Percentiles rank a stretch among this genome's conserved stretches.
phyloP scores from a whole-genome alignment of 768 basidiomycete genomes.

The Calocera viscosa region DNA sequence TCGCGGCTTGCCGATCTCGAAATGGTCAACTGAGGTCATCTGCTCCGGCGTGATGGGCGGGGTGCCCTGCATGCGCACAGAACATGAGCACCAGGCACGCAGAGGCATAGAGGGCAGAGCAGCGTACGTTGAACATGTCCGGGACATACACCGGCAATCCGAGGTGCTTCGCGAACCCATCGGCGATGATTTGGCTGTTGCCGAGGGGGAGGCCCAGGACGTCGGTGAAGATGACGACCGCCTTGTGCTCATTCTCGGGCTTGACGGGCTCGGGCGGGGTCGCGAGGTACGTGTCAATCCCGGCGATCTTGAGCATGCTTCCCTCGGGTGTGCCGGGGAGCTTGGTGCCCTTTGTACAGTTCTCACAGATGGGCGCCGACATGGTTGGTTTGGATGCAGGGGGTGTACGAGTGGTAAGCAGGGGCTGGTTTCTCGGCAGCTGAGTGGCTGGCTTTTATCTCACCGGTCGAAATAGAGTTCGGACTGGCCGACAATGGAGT shows the following conservation, averaged over 20 bases:
- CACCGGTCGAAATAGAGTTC: no score
- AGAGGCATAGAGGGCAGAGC: neutral
- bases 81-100: no score
- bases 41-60: neutral
- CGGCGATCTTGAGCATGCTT: neutral
- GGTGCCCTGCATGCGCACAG: neutral
- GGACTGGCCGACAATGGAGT: no score
- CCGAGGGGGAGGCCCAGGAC: constrained; percentile 41
- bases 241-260: constrained; percentile 22
- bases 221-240: constrained; percentile 45
- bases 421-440: no score
- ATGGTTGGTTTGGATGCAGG: neutral
- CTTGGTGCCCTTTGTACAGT: neutral
- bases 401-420: neutral
- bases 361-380: neutral
- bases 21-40: neutral
- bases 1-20: constrained; percentile 11
- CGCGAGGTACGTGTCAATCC: neutral
- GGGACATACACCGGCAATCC: constrained; percentile 57
- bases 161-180: constrained; percentile 37
- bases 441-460: no score
- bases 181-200: constrained; percentile 47
- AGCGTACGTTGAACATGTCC: constrained; percentile 44
- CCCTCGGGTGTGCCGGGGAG: neutral
- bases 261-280: neutral